Base-by-base conservation (phyloP, 1,284 basidiomycete genomes). In the Puccinia triticina region DNA sequence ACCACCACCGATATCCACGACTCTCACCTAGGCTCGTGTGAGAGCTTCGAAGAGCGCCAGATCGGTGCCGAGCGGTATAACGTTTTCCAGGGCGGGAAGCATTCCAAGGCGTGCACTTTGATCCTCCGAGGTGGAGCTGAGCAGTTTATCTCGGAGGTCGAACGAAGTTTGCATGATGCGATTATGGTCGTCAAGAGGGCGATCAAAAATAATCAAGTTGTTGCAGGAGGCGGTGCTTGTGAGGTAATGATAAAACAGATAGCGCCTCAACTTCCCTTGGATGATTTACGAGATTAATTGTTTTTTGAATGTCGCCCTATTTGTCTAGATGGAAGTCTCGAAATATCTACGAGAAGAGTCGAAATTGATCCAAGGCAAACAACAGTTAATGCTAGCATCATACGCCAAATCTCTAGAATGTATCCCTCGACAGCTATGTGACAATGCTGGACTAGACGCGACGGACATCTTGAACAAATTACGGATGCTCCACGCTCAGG, bases 171-270 rank as follows among this genome's bases (percentile, higher is more conserved):
- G 85, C 96, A 99, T 87, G 97, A 99, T 87, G 96, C 96, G 2
- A 96, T 99, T 87, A 99, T 99, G 96, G 96, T 99, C 48, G 97
- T 99, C 72, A 97, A 97, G 88, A 91, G 97, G 66, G 96, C 97
- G 11, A 93, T 99, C 85, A 93, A 93, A 88, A 98, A 96, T 87
- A 94, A 94, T 83, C 92, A 95, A 83, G 92, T 99, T 76, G 97
- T 99, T 43, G 97, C 96, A 8, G 97, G 97, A 76, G 97, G 97
- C 84, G 97, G 97, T 84, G 97, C 97, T 18, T 93, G 94, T 84
- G 96, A 98, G 91, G 94, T 94, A 86, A 85, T 88, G 87, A 59
- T 74, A 2, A 48, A 72, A 55, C 1, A 48, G 4, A 48, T 34
- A 34, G n/a, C n/a, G n/a, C n/a, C n/a, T n/a, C n/a, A n/a, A n/a